Evolutionary conservation across 2,329 filamentous ascomycete species (phyloP), one percentile per base, ranked within the genome.

Genomic region (Thyridium curvatum): DNA sequence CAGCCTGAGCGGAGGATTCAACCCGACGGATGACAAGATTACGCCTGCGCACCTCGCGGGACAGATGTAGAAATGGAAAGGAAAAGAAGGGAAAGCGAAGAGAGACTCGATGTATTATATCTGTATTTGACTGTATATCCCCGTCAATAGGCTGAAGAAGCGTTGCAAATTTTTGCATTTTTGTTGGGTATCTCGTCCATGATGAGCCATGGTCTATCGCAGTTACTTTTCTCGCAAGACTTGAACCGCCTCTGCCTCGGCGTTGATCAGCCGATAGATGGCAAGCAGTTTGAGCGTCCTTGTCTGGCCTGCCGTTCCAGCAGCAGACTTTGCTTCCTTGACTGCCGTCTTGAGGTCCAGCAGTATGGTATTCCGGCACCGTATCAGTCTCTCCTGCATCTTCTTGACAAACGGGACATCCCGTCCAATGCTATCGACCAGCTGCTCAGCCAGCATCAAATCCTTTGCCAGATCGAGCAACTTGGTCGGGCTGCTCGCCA

Each of bases 1-100:
- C 68, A 88, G 82, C 58, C 65, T 98, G 59, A 94, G 78, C 57
- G 91, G 90, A 41, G 79, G 84, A 39, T 85, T 93, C 60, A 79
- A 66, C 52, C 71, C 82, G 38, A 69, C 73, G 4, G 72, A 77
- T 43, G 78, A 78, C 44, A 67, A 64, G 36, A 59, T 84, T 35
- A 67, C 69, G 33, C 65, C 72, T 18, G 69, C 65, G 34, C 63
- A 75, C 44, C 53, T 83, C 50, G 64, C 69, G 38, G 68, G 67
- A 16, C 65, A 69, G 43, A 79, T 77, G 69, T 77, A 72, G 65
- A 50, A 38, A n/a, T 18, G n/a, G n/a, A n/a, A n/a, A n/a, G n/a
- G n/a, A n/a, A n/a, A n/a, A n/a, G n/a, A n/a, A n/a, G n/a, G n/a
- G n/a, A n/a, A n/a, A n/a, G n/a, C n/a, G 45, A 9, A 16, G 30